These are phyloP conservation scores for Limnanthes douglasii DNA, from an alignment of 345 rosid genomes.

Conservation along the genomic window DNA sequence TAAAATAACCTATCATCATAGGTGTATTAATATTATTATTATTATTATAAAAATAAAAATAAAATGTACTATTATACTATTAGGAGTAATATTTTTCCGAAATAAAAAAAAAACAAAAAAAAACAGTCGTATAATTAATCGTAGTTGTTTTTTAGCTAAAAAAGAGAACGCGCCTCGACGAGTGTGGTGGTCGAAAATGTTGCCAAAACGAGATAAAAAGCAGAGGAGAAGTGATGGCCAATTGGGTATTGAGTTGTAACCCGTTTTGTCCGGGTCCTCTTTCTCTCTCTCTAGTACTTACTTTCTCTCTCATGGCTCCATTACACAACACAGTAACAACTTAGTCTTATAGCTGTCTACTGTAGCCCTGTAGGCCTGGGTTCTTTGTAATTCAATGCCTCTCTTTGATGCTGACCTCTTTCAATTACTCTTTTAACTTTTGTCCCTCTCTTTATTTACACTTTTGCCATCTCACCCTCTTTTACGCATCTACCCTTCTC, in stretches of 20 bases:
- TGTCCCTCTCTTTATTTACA: constrained; percentile 5
- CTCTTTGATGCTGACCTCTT: constrained; percentile 23
- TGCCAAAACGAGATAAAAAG: constrained; percentile 13
- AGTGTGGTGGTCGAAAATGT: constrained; percentile 1
- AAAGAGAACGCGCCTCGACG: neutral
- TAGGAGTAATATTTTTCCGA: too few species aligned
- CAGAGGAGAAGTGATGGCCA: neutral
- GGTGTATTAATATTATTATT: too few species aligned
- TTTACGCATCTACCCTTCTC: too few species aligned
- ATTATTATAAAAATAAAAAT: too few species aligned
- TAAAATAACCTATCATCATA: too few species aligned
- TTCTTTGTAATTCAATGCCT: constrained; percentile 25
- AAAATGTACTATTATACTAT: too few species aligned
- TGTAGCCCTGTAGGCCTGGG: constrained; percentile 8
- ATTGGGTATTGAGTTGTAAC: constrained; percentile 22
- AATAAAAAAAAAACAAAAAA: too few species aligned
- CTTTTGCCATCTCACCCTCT: neutral
- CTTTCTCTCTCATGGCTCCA: too few species aligned
- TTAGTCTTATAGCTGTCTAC: too few species aligned
- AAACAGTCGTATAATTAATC: too few species aligned
- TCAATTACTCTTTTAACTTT: constrained; percentile 8
- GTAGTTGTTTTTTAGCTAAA: neutral
- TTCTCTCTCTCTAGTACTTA: constrained; percentile 4
- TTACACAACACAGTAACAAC: too few species aligned
- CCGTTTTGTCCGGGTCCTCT: constrained; percentile 44